Evolutionary conservation across 192 early-diverging fungal genomes (phyloP), one percentile per base, ranked within the genome.

Genomic region (Kappamyces sp.): DNA sequence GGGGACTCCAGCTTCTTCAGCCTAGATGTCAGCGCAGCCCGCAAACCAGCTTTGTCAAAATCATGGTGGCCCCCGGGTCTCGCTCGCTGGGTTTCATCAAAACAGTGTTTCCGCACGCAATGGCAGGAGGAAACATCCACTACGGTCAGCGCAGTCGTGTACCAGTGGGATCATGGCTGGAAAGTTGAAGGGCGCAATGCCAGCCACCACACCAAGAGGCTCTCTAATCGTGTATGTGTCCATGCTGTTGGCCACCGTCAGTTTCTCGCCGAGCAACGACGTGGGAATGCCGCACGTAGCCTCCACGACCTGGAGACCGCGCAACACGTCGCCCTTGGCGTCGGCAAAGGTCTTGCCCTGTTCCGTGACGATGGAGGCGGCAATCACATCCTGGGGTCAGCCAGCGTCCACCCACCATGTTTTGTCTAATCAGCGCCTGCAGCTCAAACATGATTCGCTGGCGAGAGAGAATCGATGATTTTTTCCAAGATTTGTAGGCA

Each of bases 101-200:
- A 60, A 81, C 83, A 0, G 94, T 90, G 75, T 97, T 97, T 46
- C 94, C 94, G 31, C 81, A 82, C 43, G 88, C 94, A 66, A 92
- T 86, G 49, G 94, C 91, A 14, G 95, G 73, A 9, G 94, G 94
- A 80, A 97, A 93, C 82, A 97, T 90, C 94, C 94, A 97, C 61
- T 91, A 71, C 2, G 2, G 9, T 29, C 22, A 15, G 30, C 2
- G 12, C 8, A 15, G 66, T 33, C 0, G 49, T 48, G n/a, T 64
- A 68, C 66, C 61, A 70, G 47, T 1, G 72, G 72, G 47, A 80
- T 74, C 92, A 94, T 95, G 39, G 92, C 94, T 2, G 94, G 94
- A 72, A 97, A 97, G 69, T 97, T 97, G 80, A 97, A 97, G 45
- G 94, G 92, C 61, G 85, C 85, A 59, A 97, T 94, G 50, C 94